Conservation (phyloP, 176 grass and related monocot species). For the Cenchrus fungigraminus region DNA sequence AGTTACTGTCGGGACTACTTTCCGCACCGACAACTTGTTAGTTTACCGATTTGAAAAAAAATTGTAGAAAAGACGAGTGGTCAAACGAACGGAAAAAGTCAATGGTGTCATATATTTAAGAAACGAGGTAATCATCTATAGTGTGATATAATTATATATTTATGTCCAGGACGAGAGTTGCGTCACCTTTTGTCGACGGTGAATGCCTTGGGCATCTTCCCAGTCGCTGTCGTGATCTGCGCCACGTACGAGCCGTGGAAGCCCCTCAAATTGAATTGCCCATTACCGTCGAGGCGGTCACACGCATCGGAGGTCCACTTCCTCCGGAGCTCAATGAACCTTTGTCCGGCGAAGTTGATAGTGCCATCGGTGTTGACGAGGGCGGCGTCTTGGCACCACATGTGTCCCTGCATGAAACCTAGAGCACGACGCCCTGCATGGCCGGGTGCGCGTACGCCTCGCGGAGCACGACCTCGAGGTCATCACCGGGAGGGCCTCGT, state of each 20-base stretch:
- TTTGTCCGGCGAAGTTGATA: constrained; percentile 55
- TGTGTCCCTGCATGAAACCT: constrained; percentile 64
- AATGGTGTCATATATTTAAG: no score
- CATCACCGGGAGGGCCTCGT: constrained; percentile 54
- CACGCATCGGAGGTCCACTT: constrained; percentile 60
- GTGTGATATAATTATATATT: not conserved
- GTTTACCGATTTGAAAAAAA: no score
- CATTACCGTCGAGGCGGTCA: constrained; percentile 36
- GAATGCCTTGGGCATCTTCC: constrained; percentile 44
- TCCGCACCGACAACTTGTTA: no score
- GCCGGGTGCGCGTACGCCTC: constrained; percentile 75
- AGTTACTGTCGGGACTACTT: no score
- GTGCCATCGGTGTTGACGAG: constrained; percentile 58
- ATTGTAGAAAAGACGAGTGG: no score
- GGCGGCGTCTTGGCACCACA: constrained; percentile 46
- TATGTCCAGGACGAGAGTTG: constrained; percentile 12
- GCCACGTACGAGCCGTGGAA: constrained; percentile 60
- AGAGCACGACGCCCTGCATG: constrained; percentile 58
- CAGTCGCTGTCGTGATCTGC: constrained; percentile 31
- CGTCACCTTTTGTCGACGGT: constrained; percentile 58
- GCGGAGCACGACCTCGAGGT: constrained; percentile 67
- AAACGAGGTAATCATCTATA: no score
- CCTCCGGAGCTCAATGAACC: constrained; percentile 33
- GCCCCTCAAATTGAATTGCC: constrained; percentile 62
- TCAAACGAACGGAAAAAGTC: no score